Base-by-base conservation (phyloP, 371 early-diverging fungal species). In the Saksenaea oblongispora region DNA sequence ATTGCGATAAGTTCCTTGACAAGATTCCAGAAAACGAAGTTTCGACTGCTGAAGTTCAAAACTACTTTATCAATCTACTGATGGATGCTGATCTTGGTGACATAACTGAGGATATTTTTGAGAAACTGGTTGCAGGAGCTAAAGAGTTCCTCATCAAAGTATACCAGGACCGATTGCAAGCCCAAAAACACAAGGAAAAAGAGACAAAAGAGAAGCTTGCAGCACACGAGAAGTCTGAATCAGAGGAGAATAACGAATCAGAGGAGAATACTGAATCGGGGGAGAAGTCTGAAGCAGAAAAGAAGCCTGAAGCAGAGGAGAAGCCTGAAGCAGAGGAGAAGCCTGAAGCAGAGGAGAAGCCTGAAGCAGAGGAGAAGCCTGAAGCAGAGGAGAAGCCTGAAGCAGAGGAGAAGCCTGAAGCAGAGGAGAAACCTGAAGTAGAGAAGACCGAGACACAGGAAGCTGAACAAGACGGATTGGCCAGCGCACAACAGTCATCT, bases 41-140 rank as follows among this genome's bases (percentile, higher is more conserved):
- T 0, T 79, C 83, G 1, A 77, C 84, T 8, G 83, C 82, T n/a
- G 81, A 82, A 58, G 64, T 82, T 8, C 82, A 82, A 44, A 75
- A 75, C 37, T 75, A 72, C 36, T 75, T 75, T 54, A 75, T 75
- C 34, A 67, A 14, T 41, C 14, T 41, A 17, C 14, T 41, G n/a
- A 41, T 41, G 42, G 42, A 65, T 13, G 60, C 69, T 4, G 71
- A 69, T 36, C 31, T 58, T 5, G 13, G 59, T 9, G 44, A 63
- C 9, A 36, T 53, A 9, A 64, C 63, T 5, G 36, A 64, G 2
- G 57, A 47, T 15, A 26, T 64, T 7, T 64, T 59, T 18, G 61
- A 63, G 1, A 35, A 54, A 0, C 24, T 69, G 13, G 41, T 69
- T 24, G 56, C 56, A 26, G 59, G 64, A n/a, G 54, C 63, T 24